Conservation (phyloP, 257 asterid genomes). For the Capsicum rhomboideum region DNA sequence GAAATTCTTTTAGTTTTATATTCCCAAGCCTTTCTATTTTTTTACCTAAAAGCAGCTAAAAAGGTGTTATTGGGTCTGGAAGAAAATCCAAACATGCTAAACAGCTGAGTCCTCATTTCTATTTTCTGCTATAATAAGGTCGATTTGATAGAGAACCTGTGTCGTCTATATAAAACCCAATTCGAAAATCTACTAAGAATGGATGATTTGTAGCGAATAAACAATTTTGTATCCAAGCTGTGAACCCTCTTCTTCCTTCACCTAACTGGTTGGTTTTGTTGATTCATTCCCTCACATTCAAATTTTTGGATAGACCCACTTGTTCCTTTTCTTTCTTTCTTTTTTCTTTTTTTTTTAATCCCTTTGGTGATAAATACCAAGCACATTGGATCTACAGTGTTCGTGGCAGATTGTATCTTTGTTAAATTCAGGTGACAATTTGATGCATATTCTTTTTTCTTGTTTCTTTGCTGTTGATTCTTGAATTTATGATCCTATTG, state of each 20-base stretch:
- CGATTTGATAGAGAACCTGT: background rate
- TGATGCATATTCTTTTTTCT: background rate
- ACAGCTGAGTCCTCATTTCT: background rate
- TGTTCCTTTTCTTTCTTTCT: background rate
- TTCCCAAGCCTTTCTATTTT: background rate
- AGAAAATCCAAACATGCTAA: background rate
- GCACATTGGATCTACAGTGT: background rate
- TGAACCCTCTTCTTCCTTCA: background rate
- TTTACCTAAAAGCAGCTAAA: too few relatives aligned
- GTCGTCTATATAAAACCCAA: too few relatives aligned
- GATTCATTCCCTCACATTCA: background rate
- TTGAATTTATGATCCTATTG: background rate
- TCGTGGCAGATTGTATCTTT: background rate
- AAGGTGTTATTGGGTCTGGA: background rate
- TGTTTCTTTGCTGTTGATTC: background rate
- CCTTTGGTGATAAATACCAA: background rate
- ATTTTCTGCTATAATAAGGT: background rate
- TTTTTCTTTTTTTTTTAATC: background rate
- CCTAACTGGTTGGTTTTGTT: background rate
- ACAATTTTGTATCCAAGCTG: background rate
- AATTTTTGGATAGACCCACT: background rate
- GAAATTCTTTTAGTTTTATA: background rate
- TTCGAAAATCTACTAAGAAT: background rate
- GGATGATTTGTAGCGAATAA: background rate
- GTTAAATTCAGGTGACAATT: background rate